Conservation (phyloP, 768 basidiomycete genomes). For the Kwoniella botswanensis region DNA sequence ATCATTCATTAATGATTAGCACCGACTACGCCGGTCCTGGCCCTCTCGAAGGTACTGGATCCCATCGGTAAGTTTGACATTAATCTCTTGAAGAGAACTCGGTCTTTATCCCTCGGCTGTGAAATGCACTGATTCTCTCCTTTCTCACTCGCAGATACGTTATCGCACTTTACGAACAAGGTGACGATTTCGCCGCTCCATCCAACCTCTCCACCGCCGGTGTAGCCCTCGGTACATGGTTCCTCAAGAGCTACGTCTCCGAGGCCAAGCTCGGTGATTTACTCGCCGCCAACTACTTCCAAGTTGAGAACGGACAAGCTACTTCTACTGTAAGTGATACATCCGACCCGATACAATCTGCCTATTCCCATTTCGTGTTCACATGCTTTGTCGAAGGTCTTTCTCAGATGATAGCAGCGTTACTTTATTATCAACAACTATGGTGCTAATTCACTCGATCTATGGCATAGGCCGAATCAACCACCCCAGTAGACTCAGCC, state of each 20-base stretch:
- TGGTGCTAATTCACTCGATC: neutral
- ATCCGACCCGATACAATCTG: neutral
- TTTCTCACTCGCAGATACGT: slow-evolving; percentile 65
- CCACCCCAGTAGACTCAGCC: slow-evolving; percentile 70
- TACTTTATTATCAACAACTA: neutral
- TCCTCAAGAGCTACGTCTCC: slow-evolving; percentile 67
- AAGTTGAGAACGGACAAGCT: slow-evolving; percentile 71
- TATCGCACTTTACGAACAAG: slow-evolving; percentile 70
- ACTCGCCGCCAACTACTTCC: slow-evolving; percentile 74
- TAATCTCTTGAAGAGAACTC: too few relatives aligned
- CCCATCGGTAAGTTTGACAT: slow-evolving; percentile 66
- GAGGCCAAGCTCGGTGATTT: slow-evolving; percentile 66
- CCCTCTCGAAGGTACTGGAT: slow-evolving; percentile 71
- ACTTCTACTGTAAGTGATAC: slow-evolving; percentile 62
- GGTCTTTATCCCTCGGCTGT: too few relatives aligned
- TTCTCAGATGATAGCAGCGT: neutral
- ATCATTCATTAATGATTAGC: slow-evolving; percentile 60
- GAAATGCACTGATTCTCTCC: neutral
- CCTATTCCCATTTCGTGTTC: too few relatives aligned
- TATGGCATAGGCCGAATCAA: slow-evolving; percentile 56
- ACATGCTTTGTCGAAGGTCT: too few relatives aligned
- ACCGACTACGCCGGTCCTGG: slow-evolving; percentile 75
- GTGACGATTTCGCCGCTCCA: slow-evolving; percentile 68
- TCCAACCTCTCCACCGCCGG: slow-evolving; percentile 64
- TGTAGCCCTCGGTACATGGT: slow-evolving; percentile 65